These are phyloP conservation scores for Albifimbria verrucaria DNA, from an alignment of 2,329 filamentous ascomycete species.

Conservation along the genomic window DNA sequence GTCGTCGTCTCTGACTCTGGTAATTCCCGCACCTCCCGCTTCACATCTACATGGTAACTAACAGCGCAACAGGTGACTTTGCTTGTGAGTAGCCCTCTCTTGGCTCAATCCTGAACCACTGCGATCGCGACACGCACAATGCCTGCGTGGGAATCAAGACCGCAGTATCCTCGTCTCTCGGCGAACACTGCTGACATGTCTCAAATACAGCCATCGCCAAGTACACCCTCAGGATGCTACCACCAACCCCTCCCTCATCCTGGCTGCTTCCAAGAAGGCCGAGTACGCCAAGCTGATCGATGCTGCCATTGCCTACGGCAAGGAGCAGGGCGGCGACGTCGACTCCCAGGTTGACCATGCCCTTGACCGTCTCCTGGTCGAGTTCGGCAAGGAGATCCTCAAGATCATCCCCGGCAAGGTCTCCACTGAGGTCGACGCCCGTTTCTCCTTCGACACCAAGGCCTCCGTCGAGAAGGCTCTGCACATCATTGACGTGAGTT, in stretches of 20 bases:
- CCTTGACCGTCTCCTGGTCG: conserved; percentile 90
- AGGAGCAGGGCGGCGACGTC: conserved; percentile 64
- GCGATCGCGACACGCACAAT: no score
- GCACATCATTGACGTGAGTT: conserved; percentile 84
- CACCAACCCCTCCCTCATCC: conserved; percentile 98
- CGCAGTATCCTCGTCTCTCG: no score
- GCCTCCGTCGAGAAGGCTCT: conserved; percentile 92
- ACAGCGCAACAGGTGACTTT: conserved; percentile 62
- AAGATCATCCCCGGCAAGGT: conserved; percentile 97
- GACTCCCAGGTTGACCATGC: conserved; percentile 86
- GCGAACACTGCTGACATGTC: conserved; percentile 22
- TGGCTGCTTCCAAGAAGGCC: conserved; percentile 96
- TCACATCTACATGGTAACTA: conserved; percentile 21
- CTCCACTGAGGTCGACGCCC: conserved; percentile 96
- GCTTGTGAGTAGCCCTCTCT: conserved; percentile 56
- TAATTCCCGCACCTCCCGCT: conserved; percentile 42
- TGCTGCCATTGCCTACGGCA: conserved; percentile 78
- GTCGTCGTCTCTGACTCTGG: conserved; percentile 97
- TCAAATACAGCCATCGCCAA: conserved; percentile 79
- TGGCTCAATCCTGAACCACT: conserved; percentile 1
- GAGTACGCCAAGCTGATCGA: conserved; percentile 95
- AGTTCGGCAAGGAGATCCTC: conserved; percentile 97
- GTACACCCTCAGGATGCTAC: conserved; percentile 99
- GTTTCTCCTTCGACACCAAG: conserved; percentile 93
- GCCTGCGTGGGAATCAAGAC: no score